phyloP scores from a whole-genome alignment of 169 alveolate species.

The Pseudocohnilembus persalinus region DNA sequence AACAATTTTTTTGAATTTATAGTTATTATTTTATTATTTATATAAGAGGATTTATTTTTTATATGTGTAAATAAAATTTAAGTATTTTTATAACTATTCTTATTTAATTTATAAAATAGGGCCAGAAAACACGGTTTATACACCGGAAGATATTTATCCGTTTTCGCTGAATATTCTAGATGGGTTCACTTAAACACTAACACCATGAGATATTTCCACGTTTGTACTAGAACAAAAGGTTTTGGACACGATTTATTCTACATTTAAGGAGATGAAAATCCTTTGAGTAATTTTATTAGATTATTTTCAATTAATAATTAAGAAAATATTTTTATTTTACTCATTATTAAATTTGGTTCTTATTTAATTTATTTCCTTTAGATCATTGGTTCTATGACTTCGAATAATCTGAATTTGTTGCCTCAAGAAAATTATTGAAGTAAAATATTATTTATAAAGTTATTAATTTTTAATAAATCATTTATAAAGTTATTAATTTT shows the following conservation, averaged over 20 bases:
- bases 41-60: too few species aligned
- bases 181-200: slow-evolving; percentile 71
- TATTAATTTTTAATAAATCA: too few species aligned
- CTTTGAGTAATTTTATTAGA: slow-evolving; percentile 49
- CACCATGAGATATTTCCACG: slow-evolving; percentile 69
- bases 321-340: too few species aligned
- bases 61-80: too few species aligned
- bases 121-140: slow-evolving; percentile 58
- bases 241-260: slow-evolving; percentile 52
- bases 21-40: too few species aligned
- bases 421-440: slow-evolving; percentile 36
- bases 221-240: slow-evolving; percentile 65
- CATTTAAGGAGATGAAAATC: slow-evolving; percentile 59
- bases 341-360: too few species aligned
- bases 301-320: background rate
- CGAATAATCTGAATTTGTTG: slow-evolving; percentile 25
- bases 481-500: too few species aligned
- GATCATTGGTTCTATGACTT: slow-evolving; percentile 72
- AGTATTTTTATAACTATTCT: too few species aligned
- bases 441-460: too few species aligned
- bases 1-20: too few species aligned
- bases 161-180: slow-evolving; percentile 67
- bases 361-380: background rate
- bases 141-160: slow-evolving; percentile 70
- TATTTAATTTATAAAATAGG: too few species aligned